phyloP scores from a whole-genome alignment of 306 rosid genomes.

The Luffa aegyptiaca region DNA sequence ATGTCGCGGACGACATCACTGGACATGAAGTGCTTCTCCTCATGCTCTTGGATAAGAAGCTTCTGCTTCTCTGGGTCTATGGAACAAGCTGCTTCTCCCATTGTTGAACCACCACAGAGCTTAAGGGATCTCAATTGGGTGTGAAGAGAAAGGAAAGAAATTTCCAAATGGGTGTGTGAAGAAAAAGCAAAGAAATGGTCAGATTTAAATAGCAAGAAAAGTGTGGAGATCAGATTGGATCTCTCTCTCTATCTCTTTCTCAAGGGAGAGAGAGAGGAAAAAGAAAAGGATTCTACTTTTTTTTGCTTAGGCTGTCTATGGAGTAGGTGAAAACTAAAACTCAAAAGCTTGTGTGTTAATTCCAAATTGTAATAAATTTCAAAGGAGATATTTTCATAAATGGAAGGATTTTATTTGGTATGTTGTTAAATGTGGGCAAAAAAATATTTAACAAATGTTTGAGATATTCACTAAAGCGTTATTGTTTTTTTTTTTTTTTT shows the following conservation, averaged over 20 bases:
- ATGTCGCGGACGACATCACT: slow-evolving; percentile 41
- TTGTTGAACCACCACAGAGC: not conserved
- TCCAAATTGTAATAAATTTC: not conserved
- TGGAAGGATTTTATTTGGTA: not conserved
- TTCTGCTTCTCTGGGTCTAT: slow-evolving; percentile 33
- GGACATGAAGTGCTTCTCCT: slow-evolving; percentile 47
- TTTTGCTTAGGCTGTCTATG: not conserved
- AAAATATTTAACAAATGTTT: too few species aligned
- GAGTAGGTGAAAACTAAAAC: not conserved
- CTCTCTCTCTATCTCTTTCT: not conserved
- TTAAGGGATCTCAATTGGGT: not conserved
- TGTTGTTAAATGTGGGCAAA: not conserved
- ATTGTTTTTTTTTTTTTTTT: too few species aligned
- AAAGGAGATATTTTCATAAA: not conserved
- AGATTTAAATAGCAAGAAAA: not conserved
- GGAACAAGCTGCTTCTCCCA: slow-evolving; percentile 12
- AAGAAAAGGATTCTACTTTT: not conserved
- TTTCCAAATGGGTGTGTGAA: not conserved
- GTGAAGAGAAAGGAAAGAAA: not conserved
- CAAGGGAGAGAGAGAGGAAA: not conserved
- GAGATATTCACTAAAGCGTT: too few species aligned
- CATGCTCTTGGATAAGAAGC: slow-evolving; percentile 28
- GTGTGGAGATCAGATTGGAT: not conserved
- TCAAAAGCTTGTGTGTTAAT: not conserved
- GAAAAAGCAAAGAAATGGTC: not conserved